Evolutionary conservation across 129 eudicot genomes (phyloP).

Genomic region (Flaveria trinervia): DNA sequence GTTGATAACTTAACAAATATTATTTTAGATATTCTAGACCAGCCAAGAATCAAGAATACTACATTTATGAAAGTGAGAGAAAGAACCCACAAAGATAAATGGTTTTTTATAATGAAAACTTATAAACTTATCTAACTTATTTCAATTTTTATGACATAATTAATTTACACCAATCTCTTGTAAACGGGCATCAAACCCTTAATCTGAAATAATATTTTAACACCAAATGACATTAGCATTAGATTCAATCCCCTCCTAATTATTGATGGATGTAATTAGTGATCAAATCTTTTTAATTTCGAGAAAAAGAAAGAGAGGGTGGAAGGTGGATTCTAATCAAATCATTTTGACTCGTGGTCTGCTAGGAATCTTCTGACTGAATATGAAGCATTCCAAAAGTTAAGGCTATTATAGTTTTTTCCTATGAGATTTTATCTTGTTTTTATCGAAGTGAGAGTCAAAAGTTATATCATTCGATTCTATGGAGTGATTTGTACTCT

Average conservation of each 20-base stretch:
- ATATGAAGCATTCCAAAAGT: constrained; percentile 11
- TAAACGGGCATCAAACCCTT: no score
- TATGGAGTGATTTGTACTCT: background rate
- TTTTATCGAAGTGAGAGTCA: background rate
- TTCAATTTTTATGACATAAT: no score
- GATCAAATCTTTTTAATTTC: background rate
- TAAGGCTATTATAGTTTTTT: background rate
- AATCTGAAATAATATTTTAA: no score
- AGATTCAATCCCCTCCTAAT: background rate
- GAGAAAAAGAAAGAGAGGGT: background rate
- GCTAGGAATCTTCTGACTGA: background rate
- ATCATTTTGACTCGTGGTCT: background rate
- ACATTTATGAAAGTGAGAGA: background rate
- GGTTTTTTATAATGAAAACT: no score
- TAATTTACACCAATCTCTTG: no score
- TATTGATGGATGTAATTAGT: background rate
- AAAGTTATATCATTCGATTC: background rate
- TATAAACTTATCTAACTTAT: no score
- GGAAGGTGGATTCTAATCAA: background rate
- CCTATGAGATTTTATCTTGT: constrained; percentile 9
- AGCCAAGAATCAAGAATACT: background rate
- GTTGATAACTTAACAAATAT: background rate
- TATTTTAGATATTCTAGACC: background rate
- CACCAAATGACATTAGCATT: no score
- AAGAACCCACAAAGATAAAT: background rate